Percentiles rank a stretch among this genome's conserved stretches.
Conservation (phyloP, 495 filamentous ascomycete species). For the Penicillium parvum region DNA sequence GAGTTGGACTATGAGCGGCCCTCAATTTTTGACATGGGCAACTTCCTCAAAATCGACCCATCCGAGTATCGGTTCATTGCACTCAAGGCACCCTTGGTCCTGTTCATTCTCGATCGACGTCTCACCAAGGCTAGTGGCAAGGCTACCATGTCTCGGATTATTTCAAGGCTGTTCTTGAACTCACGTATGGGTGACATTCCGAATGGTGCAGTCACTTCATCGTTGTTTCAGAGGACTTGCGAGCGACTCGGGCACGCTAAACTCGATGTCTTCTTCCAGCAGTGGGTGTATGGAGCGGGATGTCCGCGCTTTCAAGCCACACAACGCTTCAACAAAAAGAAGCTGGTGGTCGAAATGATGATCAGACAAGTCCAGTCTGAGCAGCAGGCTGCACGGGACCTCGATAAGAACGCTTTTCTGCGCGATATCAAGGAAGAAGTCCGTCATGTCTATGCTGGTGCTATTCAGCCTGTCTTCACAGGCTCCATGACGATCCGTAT, state of each 20-base stretch:
- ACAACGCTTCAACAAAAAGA: slow-evolving; percentile 96
- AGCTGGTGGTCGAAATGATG: slow-evolving; percentile 88
- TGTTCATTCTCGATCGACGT: slow-evolving; percentile 89
- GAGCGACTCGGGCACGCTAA: slow-evolving; percentile 84
- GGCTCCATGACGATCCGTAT: slow-evolving; percentile 97
- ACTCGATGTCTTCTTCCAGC: slow-evolving; percentile 81
- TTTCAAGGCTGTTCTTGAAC: slow-evolving; percentile 73
- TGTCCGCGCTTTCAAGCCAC: slow-evolving; percentile 81
- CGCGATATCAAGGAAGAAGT: slow-evolving; percentile 77
- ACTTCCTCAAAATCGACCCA: slow-evolving; percentile 70
- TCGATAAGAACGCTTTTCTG: slow-evolving; percentile 68
- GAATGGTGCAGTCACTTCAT: slow-evolving; percentile 68
- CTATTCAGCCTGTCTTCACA: slow-evolving; percentile 74
- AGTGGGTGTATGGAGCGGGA: slow-evolving; percentile 86
- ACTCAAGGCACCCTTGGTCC: slow-evolving; percentile 84
- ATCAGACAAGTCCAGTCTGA: slow-evolving; percentile 76
- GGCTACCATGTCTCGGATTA: slow-evolving; percentile 76
- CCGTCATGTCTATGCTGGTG: slow-evolving; percentile 62
- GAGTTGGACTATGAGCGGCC: slow-evolving; percentile 79
- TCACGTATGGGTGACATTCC: slow-evolving; percentile 72
- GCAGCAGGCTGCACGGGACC: slow-evolving; percentile 42
- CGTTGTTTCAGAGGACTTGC: slow-evolving; percentile 70
- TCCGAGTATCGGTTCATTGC: slow-evolving; percentile 84
- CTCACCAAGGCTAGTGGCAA: slow-evolving; percentile 82
- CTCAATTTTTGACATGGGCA: slow-evolving; percentile 74